A percentile compares a stretch with the other conserved stretches of the same genome.
Conservation (phyloP, 495 filamentous ascomycete genomes). For the Platismatia glauca region DNA sequence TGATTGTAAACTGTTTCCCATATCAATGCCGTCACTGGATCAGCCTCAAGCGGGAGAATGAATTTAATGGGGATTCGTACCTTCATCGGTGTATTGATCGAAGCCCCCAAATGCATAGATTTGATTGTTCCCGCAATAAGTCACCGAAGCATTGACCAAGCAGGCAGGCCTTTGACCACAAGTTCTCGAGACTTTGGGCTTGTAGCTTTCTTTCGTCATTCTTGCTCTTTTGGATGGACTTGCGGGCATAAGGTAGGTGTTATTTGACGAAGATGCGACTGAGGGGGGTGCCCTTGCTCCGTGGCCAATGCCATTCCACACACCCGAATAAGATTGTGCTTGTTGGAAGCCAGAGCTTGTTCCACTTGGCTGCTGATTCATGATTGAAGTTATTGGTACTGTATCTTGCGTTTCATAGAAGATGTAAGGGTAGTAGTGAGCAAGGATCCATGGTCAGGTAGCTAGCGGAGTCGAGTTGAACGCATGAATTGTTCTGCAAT, state of each 20-base stretch:
- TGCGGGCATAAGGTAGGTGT: conserved; percentile 78
- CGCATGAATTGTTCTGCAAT: neutral
- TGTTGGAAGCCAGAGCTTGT: conserved; percentile 6
- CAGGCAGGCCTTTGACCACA: conserved; percentile 86
- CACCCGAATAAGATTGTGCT: neutral
- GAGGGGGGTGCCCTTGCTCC: conserved; percentile 34
- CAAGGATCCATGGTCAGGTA: too few species aligned
- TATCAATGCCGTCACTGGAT: conserved; percentile 10
- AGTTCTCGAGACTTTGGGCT: conserved; percentile 69
- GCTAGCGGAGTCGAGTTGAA: too few species aligned
- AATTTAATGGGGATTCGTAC: conserved; percentile 29
- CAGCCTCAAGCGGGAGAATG: conserved; percentile 14
- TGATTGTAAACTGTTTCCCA: conserved; percentile 80
- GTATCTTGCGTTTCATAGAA: neutral
- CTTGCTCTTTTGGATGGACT: conserved; percentile 58
- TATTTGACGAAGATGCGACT: conserved; percentile 40
- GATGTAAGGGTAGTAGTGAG: neutral
- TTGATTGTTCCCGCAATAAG: conserved; percentile 88
- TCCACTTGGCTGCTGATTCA: conserved; percentile 8
- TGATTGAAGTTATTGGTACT: neutral
- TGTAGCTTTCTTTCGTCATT: conserved; percentile 57
- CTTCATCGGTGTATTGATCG: conserved; percentile 96
- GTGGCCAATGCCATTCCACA: conserved; percentile 9
- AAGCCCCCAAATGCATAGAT: conserved; percentile 99
- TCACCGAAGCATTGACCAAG: conserved; percentile 94